phyloP scores from a whole-genome alignment of 148 eudicot genomes.

The Chenopodium album region DNA sequence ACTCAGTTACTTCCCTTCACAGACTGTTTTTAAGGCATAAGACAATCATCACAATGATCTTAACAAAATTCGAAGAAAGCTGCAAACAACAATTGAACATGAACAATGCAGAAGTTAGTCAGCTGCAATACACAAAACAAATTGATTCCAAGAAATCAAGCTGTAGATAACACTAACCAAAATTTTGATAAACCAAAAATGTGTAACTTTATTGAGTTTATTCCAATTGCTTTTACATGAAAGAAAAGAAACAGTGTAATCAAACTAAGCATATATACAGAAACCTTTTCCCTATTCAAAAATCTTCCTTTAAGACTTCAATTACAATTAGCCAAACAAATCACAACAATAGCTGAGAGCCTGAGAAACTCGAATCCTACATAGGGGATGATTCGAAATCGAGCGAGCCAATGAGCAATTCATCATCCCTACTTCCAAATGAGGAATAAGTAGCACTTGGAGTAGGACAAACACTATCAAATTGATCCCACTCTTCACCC shows the following conservation, averaged over 20 bases:
- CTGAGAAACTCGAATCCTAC: slow-evolving; percentile 27
- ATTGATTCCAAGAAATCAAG: neutral
- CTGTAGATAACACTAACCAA: slow-evolving; percentile 9
- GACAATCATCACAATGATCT: neutral
- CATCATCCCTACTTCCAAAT: slow-evolving; percentile 33
- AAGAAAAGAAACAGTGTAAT: slow-evolving; percentile 2
- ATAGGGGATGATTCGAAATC: slow-evolving; percentile 38
- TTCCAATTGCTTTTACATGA: slow-evolving; percentile 13
- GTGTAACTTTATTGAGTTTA: slow-evolving; percentile 14
- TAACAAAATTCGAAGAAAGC: neutral
- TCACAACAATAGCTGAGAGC: slow-evolving; percentile 10
- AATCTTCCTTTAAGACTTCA: slow-evolving; percentile 18
- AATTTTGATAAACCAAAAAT: slow-evolving; percentile 8
- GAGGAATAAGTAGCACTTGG: slow-evolving; percentile 31
- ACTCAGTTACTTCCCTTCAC: neutral
- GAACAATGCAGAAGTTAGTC: neutral
- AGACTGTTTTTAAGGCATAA: neutral
- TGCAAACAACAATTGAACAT: neutral
- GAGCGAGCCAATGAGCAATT: slow-evolving; percentile 48
- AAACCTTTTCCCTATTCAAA: slow-evolving; percentile 10
- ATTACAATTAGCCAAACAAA: slow-evolving; percentile 23
- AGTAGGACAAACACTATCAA: slow-evolving; percentile 32
- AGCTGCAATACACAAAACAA: neutral
- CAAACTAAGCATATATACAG: slow-evolving; percentile 30
- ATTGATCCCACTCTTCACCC: slow-evolving; percentile 45